These are phyloP conservation scores for Sclerotinia glacialis DNA, from an alignment of 2,329 filamentous ascomycete species.

Conservation along the genomic window DNA sequence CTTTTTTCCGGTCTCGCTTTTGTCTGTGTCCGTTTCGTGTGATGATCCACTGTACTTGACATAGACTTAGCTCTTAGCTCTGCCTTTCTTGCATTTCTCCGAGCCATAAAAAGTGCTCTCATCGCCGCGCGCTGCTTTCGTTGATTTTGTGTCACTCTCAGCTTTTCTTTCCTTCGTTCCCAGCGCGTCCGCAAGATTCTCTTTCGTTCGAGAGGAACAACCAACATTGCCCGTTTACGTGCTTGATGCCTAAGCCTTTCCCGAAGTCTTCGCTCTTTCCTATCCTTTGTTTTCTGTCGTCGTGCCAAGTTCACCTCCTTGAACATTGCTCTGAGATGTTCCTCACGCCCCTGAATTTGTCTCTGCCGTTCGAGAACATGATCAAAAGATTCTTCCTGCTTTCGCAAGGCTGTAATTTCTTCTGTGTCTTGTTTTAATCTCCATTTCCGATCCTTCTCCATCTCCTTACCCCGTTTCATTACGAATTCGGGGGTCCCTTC, in stretches of 20 bases:
- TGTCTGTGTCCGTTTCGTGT: background rate
- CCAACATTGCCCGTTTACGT: background rate
- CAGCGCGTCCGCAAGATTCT: background rate
- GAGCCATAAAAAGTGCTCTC: background rate
- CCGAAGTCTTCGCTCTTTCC: background rate
- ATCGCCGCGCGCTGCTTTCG: background rate
- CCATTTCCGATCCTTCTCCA: background rate
- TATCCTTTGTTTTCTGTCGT: background rate
- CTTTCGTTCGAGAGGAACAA: background rate
- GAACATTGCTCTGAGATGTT: background rate
- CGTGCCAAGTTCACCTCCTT: background rate
- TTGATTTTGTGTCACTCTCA: background rate
- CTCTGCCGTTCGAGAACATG: slow-evolving; percentile 8
- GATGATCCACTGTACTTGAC: background rate
- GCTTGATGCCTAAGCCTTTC: background rate
- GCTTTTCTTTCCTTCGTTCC: background rate
- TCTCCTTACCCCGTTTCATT: background rate
- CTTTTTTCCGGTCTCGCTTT: background rate
- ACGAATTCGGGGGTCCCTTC: background rate
- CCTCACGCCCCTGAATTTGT: background rate
- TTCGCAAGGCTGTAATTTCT: background rate
- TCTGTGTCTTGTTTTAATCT: background rate
- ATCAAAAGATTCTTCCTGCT: background rate
- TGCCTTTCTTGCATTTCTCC: background rate
- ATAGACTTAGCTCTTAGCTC: background rate